Conservation (phyloP, 352 stramenopile species). For the Saprolegnia diclina region DNA sequence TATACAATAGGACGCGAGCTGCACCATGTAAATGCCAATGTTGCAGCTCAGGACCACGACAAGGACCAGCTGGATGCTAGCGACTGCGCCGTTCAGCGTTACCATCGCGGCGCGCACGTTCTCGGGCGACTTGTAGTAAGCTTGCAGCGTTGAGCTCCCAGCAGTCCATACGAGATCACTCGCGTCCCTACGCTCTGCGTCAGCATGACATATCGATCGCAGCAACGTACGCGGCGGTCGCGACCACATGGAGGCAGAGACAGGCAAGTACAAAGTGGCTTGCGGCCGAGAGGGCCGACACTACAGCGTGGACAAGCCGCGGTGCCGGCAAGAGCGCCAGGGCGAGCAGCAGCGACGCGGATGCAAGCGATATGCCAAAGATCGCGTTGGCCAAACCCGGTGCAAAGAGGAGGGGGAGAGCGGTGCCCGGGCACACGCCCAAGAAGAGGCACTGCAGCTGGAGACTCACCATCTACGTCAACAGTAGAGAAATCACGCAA, state of each 20-base stretch:
- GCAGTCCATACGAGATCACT: background rate
- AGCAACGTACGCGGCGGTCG: background rate
- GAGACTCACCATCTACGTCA: background rate
- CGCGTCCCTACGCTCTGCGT: background rate
- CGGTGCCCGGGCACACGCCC: background rate
- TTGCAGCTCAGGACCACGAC: background rate
- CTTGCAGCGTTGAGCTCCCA: background rate
- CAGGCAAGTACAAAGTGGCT: background rate
- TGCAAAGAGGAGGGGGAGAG: background rate
- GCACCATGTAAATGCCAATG: background rate
- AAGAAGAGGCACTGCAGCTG: constrained; percentile 2
- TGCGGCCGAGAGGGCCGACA: background rate
- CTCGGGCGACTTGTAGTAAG: background rate
- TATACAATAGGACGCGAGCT: background rate
- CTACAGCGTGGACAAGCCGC: background rate
- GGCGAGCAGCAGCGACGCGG: background rate
- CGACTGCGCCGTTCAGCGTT: background rate
- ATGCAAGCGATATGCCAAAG: background rate
- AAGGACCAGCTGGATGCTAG: background rate
- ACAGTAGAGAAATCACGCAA: background rate
- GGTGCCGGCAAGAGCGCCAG: background rate
- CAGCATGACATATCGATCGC: too few relatives aligned
- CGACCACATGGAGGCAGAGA: background rate
- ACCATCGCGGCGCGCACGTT: background rate
- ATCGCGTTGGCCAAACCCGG: background rate